Evolutionary conservation across 2,329 filamentous ascomycete genomes (phyloP), one percentile per base, ranked within the genome.

Genomic region (Colletotrichum truncatum): DNA sequence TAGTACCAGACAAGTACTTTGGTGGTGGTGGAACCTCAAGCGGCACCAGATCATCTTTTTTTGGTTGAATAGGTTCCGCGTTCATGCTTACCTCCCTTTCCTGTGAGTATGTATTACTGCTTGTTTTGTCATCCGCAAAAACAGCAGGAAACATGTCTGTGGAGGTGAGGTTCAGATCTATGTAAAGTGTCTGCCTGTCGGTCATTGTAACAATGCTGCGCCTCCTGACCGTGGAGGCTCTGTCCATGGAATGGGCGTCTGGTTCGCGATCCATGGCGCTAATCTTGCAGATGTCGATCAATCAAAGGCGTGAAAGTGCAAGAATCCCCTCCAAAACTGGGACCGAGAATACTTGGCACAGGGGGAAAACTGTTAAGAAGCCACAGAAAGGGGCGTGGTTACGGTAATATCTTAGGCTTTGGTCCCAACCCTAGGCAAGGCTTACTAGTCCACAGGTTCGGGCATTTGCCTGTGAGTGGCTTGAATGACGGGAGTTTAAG

Each of bases 61-160:
- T 49, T 2, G 30, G 12, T 14, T 38, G 12, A 7, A 36, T 48
- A 6, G 14, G 36, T 21, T 28, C 49, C 12, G 16, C 14, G 21
- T 18, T 36, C 21, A 32, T 28, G 5, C 12, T 21, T 34, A 25
- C 14, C 8, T 36, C 43, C 6, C 25, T 51, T 2, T 38, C 28
- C 7, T 32, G 10, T 6, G 21, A 7, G 5, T 34, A 18, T 6
- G 18, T 38, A n/a, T 30, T 30, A 16, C 28, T 26, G 36, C 11
- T 16, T 4, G 12, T n/a, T 9, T 8, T 18, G 11, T 56, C 21
- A 12, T 45, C 36, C 8, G n/a, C 34, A 10, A 51, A n/a, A 1
- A 18, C 26, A 12, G 63, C 49, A 9, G 57, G 63, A 9, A 62
- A 62, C 49, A 49, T 38, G 11, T 51, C 63, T 23, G 63, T 65